Base-by-base conservation (phyloP, 345 rosid genomes). In the Salix arbutifolia region DNA sequence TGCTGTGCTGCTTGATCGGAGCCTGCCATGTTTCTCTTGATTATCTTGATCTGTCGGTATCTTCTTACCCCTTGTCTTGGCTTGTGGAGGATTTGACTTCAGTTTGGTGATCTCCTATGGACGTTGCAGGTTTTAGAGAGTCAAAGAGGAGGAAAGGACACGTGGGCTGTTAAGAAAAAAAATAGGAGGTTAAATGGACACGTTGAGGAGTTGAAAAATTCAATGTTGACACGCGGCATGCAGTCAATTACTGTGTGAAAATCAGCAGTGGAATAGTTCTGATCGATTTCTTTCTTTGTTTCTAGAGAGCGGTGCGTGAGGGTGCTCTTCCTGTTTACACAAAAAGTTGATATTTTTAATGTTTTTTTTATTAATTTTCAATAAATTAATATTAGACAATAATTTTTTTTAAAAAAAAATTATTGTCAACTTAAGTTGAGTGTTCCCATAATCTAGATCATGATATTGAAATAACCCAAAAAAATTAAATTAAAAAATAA, bases 1-100 rank as follows among this genome's bases (percentile, higher is more conserved):
- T 81, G 78, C 35, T 58, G 74, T 8, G 86, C 86, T 66, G 79
- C 83, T 74, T 82, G 84, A 21, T 74, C 80, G 25, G 86, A 76
- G 35, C 84, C 83, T 38, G 83, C 87, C 86, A 72, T 84, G 42
- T n/a, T 50, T 14, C 62, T 9, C 62, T 56, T n/a, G 14, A n/a
- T 9, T 9, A 58, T 58, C 64, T 58, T 58, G 10, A 40, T 0
- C 44, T 10, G 6, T 10, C 23, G 16, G 28, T 58, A 28, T 60
- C 62, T 1, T 19, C 18, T n/a, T 16, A 30, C 7, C 8, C 16
- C 26, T 28, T 16, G 3, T 60, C 14, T 6, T 64, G 17, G 42
- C 19, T 16, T 50, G 64, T 21, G 28, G 31, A 28, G 2, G 13
- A 26, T 58, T 23, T 17, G 18, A 48, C 19, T 44, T 12, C 17